Conservation (phyloP, 345 rosid genomes). For the Luvunga scandens region DNA sequence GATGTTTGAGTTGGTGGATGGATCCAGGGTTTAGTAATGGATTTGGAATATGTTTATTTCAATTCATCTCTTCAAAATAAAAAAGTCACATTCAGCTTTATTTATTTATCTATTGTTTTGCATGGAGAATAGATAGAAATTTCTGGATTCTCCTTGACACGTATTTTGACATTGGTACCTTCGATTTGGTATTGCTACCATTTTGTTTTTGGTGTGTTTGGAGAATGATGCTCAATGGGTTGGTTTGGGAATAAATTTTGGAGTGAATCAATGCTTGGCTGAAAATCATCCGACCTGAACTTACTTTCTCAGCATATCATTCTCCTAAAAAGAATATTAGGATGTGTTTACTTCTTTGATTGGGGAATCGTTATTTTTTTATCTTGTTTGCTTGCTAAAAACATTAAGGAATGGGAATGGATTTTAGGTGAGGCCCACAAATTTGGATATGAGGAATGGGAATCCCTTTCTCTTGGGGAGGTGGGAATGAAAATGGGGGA, state of each 20-base stretch:
- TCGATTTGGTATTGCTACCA: neutral
- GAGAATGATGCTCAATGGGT: neutral
- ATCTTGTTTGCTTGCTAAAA: too few species aligned
- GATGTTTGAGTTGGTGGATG: neutral
- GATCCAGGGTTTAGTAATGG: neutral
- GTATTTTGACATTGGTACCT: neutral
- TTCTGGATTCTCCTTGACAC: neutral
- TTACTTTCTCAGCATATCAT: neutral
- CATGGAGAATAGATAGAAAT: neutral
- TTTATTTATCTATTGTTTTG: neutral
- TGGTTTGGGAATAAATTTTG: neutral
- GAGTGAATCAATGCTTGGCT: neutral
- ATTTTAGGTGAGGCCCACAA: too few species aligned
- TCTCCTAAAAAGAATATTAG: neutral
- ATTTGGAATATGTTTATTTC: neutral
- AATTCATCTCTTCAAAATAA: neutral
- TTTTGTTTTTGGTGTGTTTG: neutral
- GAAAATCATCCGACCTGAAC: neutral
- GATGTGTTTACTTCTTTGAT: too few species aligned
- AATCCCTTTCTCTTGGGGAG: too few species aligned
- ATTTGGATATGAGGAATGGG: too few species aligned
- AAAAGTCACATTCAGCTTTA: neutral
- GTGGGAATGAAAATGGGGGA: too few species aligned
- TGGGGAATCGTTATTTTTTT: too few species aligned
- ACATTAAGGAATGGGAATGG: too few species aligned